Percentiles rank a stretch among this genome's conserved stretches.
Conservation (phyloP, 2,329 filamentous ascomycete species). For the Apiospora pterosperma region DNA sequence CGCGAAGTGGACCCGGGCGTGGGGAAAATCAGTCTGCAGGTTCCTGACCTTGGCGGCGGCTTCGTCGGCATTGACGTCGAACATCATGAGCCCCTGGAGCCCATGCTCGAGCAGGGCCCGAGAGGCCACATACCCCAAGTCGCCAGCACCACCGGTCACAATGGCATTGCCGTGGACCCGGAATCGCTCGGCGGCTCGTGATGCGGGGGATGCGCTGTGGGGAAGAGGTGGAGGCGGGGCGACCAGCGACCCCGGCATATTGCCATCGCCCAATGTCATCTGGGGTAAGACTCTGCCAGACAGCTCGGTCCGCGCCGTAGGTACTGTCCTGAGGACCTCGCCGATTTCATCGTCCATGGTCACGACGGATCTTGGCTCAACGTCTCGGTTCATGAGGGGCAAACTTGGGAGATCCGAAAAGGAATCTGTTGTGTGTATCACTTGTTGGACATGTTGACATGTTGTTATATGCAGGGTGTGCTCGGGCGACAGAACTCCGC, state of each 20-base stretch:
- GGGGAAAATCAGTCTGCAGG: constrained; percentile 51
- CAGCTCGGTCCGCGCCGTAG: constrained; percentile 5
- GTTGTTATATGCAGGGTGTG: neutral
- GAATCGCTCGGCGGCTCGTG: constrained; percentile 26
- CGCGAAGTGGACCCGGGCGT: constrained; percentile 42
- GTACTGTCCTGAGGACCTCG: neutral
- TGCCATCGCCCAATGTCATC: constrained; percentile 8
- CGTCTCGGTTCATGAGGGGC: neutral
- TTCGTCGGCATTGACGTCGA: constrained; percentile 51
- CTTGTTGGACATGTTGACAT: neutral
- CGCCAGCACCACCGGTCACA: constrained; percentile 67
- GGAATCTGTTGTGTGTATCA: too few relatives aligned
- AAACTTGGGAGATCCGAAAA: neutral
- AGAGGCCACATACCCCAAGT: constrained; percentile 54
- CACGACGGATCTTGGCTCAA: neutral
- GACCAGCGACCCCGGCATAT: constrained; percentile 6
- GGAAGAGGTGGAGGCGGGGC: constrained; percentile 7
- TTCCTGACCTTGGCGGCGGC: constrained; percentile 36
- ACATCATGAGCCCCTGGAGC: constrained; percentile 53
- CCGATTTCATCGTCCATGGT: neutral
- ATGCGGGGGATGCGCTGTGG: constrained; percentile 18
- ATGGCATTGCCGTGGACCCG: constrained; percentile 27
- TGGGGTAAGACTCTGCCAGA: constrained; percentile 7
- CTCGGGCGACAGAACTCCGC: too few relatives aligned
- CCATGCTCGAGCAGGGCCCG: constrained; percentile 68